Evolutionary conservation across 2,329 filamentous ascomycete genomes (phyloP).

Genomic region (Tolypocladium album): DNA sequence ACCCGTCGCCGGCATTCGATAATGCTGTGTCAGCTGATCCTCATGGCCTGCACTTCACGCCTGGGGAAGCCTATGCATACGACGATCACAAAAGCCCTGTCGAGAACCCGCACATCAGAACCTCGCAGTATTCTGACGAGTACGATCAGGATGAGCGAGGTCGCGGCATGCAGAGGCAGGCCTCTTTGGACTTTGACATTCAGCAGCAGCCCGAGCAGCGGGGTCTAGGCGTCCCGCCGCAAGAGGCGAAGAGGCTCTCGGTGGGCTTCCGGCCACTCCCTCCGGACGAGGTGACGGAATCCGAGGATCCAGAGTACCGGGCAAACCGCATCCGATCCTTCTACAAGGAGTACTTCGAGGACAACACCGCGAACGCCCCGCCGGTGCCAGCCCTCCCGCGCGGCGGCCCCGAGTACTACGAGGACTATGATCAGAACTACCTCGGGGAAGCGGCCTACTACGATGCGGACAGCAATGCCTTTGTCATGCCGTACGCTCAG

Average conservation of each 20-base stretch:
- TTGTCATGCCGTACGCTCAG: constrained; percentile 75
- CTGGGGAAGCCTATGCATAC: constrained; percentile 4
- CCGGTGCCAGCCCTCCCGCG: constrained; percentile 24
- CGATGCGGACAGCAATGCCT: constrained; percentile 57
- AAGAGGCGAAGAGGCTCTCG: constrained; percentile 49
- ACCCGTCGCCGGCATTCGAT: constrained; percentile 11
- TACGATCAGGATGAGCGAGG: constrained; percentile 21
- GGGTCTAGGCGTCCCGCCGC: constrained; percentile 42
- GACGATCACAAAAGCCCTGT: constrained; percentile 6
- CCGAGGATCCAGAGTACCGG: constrained; percentile 85
- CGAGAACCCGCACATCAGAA: constrained; percentile 15
- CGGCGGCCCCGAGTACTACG: constrained; percentile 45
- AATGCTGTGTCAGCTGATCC: constrained; percentile 6
- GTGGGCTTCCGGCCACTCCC: constrained; percentile 76
- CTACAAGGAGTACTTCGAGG: constrained; percentile 99
- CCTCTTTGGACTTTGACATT: constrained; percentile 6
- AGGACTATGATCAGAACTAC: constrained; percentile 65
- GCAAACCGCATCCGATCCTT: constrained; percentile 97
- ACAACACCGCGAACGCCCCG: constrained; percentile 46
- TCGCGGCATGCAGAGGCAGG: constrained; percentile 20
- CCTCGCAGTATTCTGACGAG: constrained; percentile 22
- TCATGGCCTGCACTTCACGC: not conserved
- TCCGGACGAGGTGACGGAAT: constrained; percentile 64
- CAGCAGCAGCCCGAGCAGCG: constrained; percentile 17
- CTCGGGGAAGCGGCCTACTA: constrained; percentile 57